A percentile compares a stretch with the other conserved stretches of the same genome.
These are phyloP conservation scores for Calonectria ilicicola DNA, from an alignment of 2,329 filamentous ascomycete genomes.

Conservation along the genomic window DNA sequence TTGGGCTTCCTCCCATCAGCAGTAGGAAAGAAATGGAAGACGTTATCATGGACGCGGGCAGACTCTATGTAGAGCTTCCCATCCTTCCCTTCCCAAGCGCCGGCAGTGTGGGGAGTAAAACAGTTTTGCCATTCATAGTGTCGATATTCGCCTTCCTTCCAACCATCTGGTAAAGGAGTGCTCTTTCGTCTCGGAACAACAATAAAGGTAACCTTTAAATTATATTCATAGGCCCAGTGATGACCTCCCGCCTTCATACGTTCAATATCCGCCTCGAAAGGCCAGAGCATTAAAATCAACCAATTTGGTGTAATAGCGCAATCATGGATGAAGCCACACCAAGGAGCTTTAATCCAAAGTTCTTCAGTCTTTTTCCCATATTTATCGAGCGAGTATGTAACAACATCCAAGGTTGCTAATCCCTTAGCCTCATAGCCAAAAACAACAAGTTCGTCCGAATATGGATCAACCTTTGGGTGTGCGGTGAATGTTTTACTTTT, in stretches of 20 bases:
- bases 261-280: constrained; percentile 7
- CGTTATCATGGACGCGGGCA: constrained; percentile 26
- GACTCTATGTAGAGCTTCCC: constrained; percentile 25
- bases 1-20: constrained; percentile 16
- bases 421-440: constrained; percentile 31
- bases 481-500: constrained; percentile 25
- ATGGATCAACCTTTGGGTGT: constrained; percentile 23
- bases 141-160: constrained; percentile 22
- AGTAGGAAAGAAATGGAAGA: constrained; percentile 17
- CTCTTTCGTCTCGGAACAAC: constrained; percentile 7
- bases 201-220: constrained; percentile 12
- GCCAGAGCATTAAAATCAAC: constrained; percentile 20
- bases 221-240: constrained; percentile 24
- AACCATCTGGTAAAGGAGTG: background rate
- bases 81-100: constrained; percentile 24
- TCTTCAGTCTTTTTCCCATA: constrained; percentile 18
- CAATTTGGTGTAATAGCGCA: constrained; percentile 26
- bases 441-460: constrained; percentile 16
- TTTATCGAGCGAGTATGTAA: constrained; percentile 14
- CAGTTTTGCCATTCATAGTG: constrained; percentile 26
- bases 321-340: constrained; percentile 24
- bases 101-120: constrained; percentile 18
- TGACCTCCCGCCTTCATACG: constrained; percentile 22
- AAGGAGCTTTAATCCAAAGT: constrained; percentile 29
- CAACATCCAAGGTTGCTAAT: constrained; percentile 19